Evolutionary conservation across 1,284 basidiomycete species (phyloP), one percentile per base, ranked within the genome.

Genomic region (Flammula alnicola): DNA sequence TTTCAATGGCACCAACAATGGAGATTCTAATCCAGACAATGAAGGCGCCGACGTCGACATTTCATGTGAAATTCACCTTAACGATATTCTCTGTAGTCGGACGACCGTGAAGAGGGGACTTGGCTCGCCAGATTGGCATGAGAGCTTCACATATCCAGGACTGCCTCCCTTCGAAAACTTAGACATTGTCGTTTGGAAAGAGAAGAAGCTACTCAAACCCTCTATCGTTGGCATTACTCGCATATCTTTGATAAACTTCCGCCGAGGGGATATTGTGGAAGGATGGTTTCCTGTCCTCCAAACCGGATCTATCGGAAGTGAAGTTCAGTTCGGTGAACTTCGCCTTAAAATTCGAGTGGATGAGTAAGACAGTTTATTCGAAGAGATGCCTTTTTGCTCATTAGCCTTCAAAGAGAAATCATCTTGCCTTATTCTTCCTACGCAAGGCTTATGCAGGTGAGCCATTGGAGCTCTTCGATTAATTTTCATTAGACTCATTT

Each of bases 201-300:
- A 88, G 68, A 88, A 84, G 71, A 81, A 78, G 56, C 61, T 79
- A 9, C 63, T 72, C 58, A 86, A 83, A 63, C 78, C 83, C 3
- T 58, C 67, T 3, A 59, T 75, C 19, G 59, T 91, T 32, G 91
- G 91, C 10, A 76, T 73, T 23, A 77, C 86, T n/a, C 74, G 74
- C 20, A 80, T 94, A 43, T 73, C 81, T 1, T 71, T 93, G 23
- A 70, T 71, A 5, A 87, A 88, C 60, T 88, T 93, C 59, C 79
- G 84, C 14, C 76, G 89, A 27, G 82, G 85, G 12, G 86, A 91
- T 57, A 65, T 71, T 6, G 75, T 90, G 10, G 91, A 93, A 60
- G 90, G 88, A 7, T 93, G 88, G 88, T 92, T 85, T 67, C 86
- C 89, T n/a, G 79, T 91, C 12, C 68, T 88, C 46, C 75, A 80